Evolutionary conservation across 2,329 filamentous ascomycete genomes (phyloP).

Genomic region (Verticillium zaregamsianum): DNA sequence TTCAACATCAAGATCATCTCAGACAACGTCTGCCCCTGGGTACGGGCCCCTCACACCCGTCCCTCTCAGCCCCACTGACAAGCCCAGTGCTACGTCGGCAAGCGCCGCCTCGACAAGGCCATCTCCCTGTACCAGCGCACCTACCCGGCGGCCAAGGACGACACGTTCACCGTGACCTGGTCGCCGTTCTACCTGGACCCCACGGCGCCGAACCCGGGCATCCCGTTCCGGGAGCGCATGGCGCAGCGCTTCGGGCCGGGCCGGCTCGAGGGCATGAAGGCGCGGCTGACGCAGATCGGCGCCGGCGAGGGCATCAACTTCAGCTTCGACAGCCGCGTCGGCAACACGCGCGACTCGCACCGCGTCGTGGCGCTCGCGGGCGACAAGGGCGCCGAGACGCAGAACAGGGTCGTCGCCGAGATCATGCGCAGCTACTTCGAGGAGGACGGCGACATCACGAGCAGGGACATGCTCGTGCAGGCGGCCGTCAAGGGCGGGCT

Average conservation of each 20-base stretch:
- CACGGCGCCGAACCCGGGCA: constrained; percentile 41
- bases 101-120: constrained; percentile 67
- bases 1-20: constrained; percentile 74
- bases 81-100: constrained; percentile 70
- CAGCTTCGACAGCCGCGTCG: constrained; percentile 64
- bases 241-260: constrained; percentile 62
- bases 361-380: constrained; percentile 68
- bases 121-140: constrained; percentile 62
- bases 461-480: constrained; percentile 43
- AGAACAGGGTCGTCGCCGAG: constrained; percentile 57
- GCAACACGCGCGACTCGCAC: constrained; percentile 77
- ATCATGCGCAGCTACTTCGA: constrained; percentile 67
- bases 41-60: constrained; percentile 17
- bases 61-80: constrained; percentile 13
- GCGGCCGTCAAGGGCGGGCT: constrained; percentile 53
- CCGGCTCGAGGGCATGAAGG: constrained; percentile 51
- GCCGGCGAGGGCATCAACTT: constrained; percentile 68
- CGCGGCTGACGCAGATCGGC: constrained; percentile 55
- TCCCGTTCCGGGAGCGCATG: constrained; percentile 49
- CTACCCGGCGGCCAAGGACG: constrained; percentile 52
- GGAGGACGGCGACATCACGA: constrained; percentile 59
- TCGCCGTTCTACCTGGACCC: constrained; percentile 79
- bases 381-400: constrained; percentile 40
- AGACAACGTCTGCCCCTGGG: constrained; percentile 74
- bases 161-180: constrained; percentile 73